phyloP scores from a whole-genome alignment of 192 early-diverging fungal genomes.

The Backusella macrospora region DNA sequence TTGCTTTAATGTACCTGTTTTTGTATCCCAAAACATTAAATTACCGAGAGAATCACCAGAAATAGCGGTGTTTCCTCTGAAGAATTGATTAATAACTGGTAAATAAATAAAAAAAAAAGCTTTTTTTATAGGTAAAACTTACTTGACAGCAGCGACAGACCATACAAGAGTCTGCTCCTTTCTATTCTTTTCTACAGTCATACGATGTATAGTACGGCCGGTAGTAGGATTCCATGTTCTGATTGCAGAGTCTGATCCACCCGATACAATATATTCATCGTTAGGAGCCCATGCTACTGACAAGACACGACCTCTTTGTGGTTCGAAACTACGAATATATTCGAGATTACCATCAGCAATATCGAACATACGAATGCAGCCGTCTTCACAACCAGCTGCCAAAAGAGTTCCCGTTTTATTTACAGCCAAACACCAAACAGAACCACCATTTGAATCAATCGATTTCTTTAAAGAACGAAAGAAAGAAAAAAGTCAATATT shows the following conservation, averaged over 20 bases:
- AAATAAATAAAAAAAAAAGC: neutral
- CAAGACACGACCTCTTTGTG: conserved; percentile 73
- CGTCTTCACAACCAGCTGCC: conserved; percentile 94
- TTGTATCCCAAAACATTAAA: conserved; percentile 87
- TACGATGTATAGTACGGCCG: conserved; percentile 58
- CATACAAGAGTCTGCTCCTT: conserved; percentile 88
- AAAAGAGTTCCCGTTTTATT: conserved; percentile 76
- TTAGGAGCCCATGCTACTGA: conserved; percentile 84
- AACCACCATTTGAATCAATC: conserved; percentile 84
- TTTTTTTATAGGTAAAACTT: conserved; percentile 12
- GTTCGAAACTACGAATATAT: conserved; percentile 71
- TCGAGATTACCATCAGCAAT: conserved; percentile 72
- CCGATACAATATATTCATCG: conserved; percentile 74
- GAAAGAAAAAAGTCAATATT: neutral
- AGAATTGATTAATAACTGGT: neutral
- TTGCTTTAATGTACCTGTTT: conserved; percentile 67
- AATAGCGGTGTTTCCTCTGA: conserved; percentile 73
- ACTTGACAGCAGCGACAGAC: conserved; percentile 68
- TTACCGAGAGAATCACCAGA: conserved; percentile 90
- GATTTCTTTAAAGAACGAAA: conserved; percentile 41
- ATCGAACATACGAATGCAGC: conserved; percentile 84
- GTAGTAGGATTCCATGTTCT: conserved; percentile 66
- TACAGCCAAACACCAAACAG: conserved; percentile 91
- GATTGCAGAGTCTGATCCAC: conserved; percentile 82
- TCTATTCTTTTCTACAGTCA: conserved; percentile 76